Conservation (phyloP, 495 filamentous ascomycete species). For the Penicillium pulvis region DNA sequence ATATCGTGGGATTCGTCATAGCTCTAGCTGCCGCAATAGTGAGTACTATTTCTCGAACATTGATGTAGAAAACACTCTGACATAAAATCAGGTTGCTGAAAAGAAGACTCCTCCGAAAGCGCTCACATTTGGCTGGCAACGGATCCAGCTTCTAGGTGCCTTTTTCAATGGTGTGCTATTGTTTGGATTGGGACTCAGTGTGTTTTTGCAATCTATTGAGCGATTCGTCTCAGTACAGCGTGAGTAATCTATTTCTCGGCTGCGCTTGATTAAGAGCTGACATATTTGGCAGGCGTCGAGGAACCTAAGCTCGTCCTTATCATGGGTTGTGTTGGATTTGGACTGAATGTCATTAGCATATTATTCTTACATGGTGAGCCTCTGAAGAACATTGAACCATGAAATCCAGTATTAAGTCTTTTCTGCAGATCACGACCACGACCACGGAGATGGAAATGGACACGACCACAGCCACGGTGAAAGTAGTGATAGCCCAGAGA, state of each 20-base stretch:
- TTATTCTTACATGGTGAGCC: conserved; percentile 70
- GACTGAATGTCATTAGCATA: conserved; percentile 74
- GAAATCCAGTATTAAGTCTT: not conserved
- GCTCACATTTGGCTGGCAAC: conserved; percentile 68
- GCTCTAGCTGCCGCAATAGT: conserved; percentile 84
- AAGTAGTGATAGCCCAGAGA: not conserved
- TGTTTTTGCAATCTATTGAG: conserved; percentile 86
- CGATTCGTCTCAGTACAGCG: conserved; percentile 63
- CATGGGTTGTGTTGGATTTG: conserved; percentile 75
- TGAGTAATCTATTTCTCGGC: conserved; percentile 14
- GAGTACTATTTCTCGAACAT: conserved; percentile 11
- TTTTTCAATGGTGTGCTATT: conserved; percentile 92
- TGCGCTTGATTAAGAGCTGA: not conserved
- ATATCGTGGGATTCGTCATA: conserved; percentile 82
- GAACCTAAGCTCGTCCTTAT: conserved; percentile 74
- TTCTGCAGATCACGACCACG: conserved; percentile 8
- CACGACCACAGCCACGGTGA: conserved; percentile 22
- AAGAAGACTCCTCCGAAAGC: conserved; percentile 34
- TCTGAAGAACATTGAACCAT: not conserved
- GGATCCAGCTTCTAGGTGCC: conserved; percentile 84
- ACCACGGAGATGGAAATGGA: conserved; percentile 19
- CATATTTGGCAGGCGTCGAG: conserved; percentile 54
- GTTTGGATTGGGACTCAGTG: conserved; percentile 86
- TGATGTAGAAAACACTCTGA: not conserved
- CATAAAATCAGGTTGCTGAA: conserved; percentile 28